These are phyloP conservation scores for Schoenoplectus triqueter DNA, from an alignment of 202 grass and related monocot genomes.

Conservation along the genomic window DNA sequence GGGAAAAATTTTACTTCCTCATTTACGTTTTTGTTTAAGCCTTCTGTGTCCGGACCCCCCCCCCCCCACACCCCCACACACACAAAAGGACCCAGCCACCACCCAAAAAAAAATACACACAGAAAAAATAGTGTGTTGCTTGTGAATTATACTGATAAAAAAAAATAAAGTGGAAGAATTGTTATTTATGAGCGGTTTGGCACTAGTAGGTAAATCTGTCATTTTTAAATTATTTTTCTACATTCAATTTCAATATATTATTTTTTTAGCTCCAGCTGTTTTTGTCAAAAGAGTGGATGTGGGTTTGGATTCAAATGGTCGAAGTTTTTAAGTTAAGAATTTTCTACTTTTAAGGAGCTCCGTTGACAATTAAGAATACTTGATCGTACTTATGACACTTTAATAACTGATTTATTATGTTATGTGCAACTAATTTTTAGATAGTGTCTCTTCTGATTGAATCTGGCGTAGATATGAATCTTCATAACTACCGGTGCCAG, in stretches of 20 bases:
- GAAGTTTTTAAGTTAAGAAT: not conserved
- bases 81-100: no score
- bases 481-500: slow-evolving; percentile 88
- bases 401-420: slow-evolving; percentile 28
- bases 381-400: not conserved
- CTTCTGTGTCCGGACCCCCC: no score
- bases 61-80: no score
- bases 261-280: slow-evolving; percentile 8
- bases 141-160: not conserved
- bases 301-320: not conserved
- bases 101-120: no score
- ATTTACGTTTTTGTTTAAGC: no score
- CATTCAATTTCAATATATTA: not conserved
- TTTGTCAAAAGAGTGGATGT: slow-evolving; percentile 2
- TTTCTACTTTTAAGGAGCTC: not conserved
- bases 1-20: not conserved
- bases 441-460: slow-evolving; percentile 95
- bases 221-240: not conserved
- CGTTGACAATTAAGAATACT: not conserved
- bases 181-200: not conserved
- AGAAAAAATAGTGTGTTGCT: not conserved
- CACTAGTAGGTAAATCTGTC: not conserved
- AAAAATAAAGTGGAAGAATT: not conserved
- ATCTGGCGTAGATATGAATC: slow-evolving; percentile 93
- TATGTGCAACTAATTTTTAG: slow-evolving; percentile 43